A percentile compares a stretch with the other conserved stretches of the same genome.
Conservation (phyloP, 2,329 filamentous ascomycete species). For the Blastomyces gilchristii region DNA sequence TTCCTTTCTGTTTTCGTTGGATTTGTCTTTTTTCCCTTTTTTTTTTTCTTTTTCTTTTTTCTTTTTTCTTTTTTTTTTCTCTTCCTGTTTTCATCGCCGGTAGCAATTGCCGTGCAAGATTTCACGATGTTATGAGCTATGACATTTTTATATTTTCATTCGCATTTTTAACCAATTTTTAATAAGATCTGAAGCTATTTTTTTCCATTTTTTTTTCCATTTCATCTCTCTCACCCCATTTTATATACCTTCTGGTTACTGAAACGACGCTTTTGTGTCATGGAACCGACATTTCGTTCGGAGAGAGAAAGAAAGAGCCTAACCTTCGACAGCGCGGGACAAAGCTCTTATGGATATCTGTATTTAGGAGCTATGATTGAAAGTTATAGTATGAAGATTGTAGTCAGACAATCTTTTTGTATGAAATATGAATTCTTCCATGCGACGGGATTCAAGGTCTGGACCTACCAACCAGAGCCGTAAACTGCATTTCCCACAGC, state of each 20-base stretch:
- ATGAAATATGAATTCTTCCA: background rate
- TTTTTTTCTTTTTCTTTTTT: background rate
- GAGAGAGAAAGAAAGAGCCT: background rate
- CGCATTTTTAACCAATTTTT: background rate
- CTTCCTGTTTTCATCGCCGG: background rate
- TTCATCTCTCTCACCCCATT: background rate
- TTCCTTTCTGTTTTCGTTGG: background rate
- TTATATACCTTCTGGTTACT: background rate
- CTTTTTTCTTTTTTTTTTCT: background rate
- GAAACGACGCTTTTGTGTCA: background rate
- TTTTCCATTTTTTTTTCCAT: background rate
- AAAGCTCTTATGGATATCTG: background rate
- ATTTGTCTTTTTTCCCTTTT: too few relatives aligned
- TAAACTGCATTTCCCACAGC: too few relatives aligned
- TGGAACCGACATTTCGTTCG: background rate
- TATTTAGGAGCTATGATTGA: background rate
- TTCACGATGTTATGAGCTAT: conserved; percentile 2
- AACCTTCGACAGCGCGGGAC: background rate
- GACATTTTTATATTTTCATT: background rate
- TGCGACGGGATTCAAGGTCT: background rate
- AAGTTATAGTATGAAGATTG: background rate
- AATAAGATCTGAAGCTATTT: background rate
- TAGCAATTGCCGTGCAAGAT: background rate
- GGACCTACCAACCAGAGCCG: background rate
- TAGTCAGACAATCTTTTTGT: background rate